phyloP scores from a whole-genome alignment of 1,284 basidiomycete genomes.

The Macrocybe sp. region DNA sequence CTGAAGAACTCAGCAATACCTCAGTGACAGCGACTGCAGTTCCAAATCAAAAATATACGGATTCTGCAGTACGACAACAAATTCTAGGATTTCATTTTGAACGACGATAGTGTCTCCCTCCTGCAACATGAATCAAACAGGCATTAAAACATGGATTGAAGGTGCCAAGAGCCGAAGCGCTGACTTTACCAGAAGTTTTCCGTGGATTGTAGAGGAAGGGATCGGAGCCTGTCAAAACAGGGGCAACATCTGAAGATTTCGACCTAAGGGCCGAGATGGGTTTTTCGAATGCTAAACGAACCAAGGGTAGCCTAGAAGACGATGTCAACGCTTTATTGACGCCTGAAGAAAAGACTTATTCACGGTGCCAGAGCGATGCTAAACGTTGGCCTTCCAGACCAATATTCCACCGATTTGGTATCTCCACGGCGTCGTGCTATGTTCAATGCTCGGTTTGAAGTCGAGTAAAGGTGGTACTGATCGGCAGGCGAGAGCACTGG shows the following conservation, averaged over 20 bases:
- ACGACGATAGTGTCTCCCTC: slow-evolving; percentile 67
- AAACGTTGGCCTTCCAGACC: slow-evolving; percentile 76
- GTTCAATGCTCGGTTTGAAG: slow-evolving; percentile 62
- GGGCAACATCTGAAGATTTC: slow-evolving; percentile 33
- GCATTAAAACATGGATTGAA: neutral
- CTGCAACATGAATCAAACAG: neutral
- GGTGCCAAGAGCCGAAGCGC: slow-evolving; percentile 25
- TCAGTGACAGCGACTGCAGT: slow-evolving; percentile 73
- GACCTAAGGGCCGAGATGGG: slow-evolving; percentile 49
- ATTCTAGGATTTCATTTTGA: slow-evolving; percentile 79
- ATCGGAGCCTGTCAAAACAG: slow-evolving; percentile 57
- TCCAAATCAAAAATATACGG: slow-evolving; percentile 91
- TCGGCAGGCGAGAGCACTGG: slow-evolving; percentile 63
- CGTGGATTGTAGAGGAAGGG: slow-evolving; percentile 90
- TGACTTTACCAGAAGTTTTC: slow-evolving; percentile 54
- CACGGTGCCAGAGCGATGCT: slow-evolving; percentile 78
- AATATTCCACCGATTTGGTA: slow-evolving; percentile 67
- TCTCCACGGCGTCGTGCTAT: slow-evolving; percentile 77
- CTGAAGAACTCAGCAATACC: slow-evolving; percentile 41
- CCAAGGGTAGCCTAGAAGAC: slow-evolving; percentile 56
- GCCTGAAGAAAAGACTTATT: slow-evolving; percentile 21
- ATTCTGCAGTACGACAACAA: slow-evolving; percentile 84
- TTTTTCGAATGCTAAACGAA: slow-evolving; percentile 73
- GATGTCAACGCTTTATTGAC: slow-evolving; percentile 6
- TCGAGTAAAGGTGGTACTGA: slow-evolving; percentile 74